Conservation (phyloP, 1,139 yeast species). For the Entelexis paramagnoliae region DNA sequence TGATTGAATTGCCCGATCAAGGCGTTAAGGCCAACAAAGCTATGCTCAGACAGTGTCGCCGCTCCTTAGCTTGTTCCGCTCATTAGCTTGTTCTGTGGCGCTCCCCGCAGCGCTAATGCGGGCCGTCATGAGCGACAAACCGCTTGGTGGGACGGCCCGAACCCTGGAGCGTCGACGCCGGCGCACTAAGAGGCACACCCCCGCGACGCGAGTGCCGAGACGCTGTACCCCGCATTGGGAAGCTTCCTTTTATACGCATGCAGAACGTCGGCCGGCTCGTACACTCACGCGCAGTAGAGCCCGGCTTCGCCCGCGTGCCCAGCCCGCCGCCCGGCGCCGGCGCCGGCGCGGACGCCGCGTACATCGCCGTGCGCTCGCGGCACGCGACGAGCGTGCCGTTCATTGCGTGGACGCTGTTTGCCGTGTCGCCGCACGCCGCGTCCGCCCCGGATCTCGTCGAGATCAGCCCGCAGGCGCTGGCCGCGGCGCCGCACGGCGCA, state of each 20-base stretch:
- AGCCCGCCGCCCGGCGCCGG: neutral
- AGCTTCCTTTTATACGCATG: neutral
- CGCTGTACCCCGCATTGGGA: slow-evolving; percentile 8
- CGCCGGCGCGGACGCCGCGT: neutral
- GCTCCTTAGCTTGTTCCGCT: too few relatives aligned
- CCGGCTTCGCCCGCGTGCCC: slow-evolving; percentile 1
- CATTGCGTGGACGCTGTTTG: slow-evolving; percentile 15
- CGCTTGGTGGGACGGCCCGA: neutral
- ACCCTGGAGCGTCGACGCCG: neutral
- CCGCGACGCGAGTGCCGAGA: slow-evolving; percentile 1
- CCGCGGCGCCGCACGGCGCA: slow-evolving; percentile 5
- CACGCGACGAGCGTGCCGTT: slow-evolving; percentile 9
- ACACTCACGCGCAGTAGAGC: slow-evolving; percentile 1
- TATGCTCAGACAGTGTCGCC: too few relatives aligned
- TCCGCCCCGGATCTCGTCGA: neutral
- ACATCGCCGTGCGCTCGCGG: slow-evolving; percentile 16
- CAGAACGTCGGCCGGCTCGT: neutral
- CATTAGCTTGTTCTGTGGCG: too few relatives aligned
- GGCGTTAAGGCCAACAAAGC: too few relatives aligned
- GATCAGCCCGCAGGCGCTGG: slow-evolving; percentile 12
- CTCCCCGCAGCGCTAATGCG: too few relatives aligned
- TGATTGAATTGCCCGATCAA: too few relatives aligned
- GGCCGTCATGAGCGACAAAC: too few relatives aligned
- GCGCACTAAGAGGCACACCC: slow-evolving; percentile 5
- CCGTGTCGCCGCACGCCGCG: neutral